Base-by-base conservation (phyloP, 1,284 basidiomycete species). In the Chalciporus piperatoides region DNA sequence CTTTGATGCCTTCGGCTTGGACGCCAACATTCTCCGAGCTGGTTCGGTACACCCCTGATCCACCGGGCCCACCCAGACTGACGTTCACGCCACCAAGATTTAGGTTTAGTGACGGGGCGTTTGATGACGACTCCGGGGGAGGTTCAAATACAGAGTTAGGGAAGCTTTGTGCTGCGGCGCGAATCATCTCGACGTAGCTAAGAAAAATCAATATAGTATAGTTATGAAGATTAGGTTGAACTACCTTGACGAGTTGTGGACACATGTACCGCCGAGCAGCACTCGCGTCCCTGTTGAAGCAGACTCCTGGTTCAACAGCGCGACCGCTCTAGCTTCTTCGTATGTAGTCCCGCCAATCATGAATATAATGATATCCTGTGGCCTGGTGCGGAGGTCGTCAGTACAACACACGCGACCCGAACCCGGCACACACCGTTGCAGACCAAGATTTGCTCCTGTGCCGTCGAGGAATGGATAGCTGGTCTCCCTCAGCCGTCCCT, bases 271-370 rank as follows among this genome's bases (percentile, higher is more conserved):
- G 8, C 95, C 94, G 2, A 98, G 81, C 3, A 98, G 69, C 40
- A 97, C 73, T 21, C 93, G 77, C 12, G 81, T 81, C 6, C 84
- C 85, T 10, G 76, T 74, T 5, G 75, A 71, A 38, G 70, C 64
- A 27, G 77, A 72, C 55, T 91, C 89, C 62, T 94, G 88, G 65
- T 97, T 97, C 56, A 96, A 76, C 35, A 93, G 71, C 4, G 92
- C 81, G 12, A 97, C 79, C 0, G 85, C 79, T 53, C 90, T 78
- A 0, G 91, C 90, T 71, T 98, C 94, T 66, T 92, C 93, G 62
- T 96, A 97, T 1, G 94, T 97, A 28, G 91, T 84, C 0, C 94
- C 94, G 30, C 94, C 95, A 52, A 97, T 83, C 73, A 97, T 88
- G 70, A 97, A 97, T 48, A 97, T 77, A 53, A 97, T 96, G 41